Base-by-base conservation (phyloP, 2,329 filamentous ascomycete genomes). In the Fusarium mangiferae region DNA sequence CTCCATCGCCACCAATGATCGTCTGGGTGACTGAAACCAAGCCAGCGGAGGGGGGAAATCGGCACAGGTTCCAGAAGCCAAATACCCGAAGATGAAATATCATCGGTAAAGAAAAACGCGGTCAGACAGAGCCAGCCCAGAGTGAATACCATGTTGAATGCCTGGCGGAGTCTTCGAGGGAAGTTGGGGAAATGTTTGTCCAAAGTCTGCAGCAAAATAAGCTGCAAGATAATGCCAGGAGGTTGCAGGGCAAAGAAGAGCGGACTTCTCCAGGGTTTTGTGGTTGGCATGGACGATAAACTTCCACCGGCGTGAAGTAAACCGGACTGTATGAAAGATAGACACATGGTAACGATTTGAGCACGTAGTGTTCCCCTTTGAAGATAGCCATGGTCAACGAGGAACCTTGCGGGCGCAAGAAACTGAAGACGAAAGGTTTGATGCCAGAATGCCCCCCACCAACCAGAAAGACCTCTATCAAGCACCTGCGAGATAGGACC, bases 361-460 rank as follows among this genome's bases (percentile, higher is more conserved):
- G 80, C 74, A 7, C 66, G 11, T 13, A 58, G 15, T 36, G 81
- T 75, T 59, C 82, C 75, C 74, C 79, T 73, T 70, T 72, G 75
- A 66, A 90, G 55, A 74, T 85, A 80, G 24, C 86, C 82, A 45
- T 69, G 60, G 69, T 80, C 74, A 14, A 82, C 80, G 63, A 92
- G 76, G 77, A 84, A 89, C 5, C 81, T 81, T 1, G 87, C 84
- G 0, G 92, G 91, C 8, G 90, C 87, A 44, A 89, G 83, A 78
- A 96, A 95, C 6, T 89, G 90, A 62, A 90, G 88, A 2, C 95
- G 92, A 83, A 98, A 97, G 6, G 92, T 91, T 82, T 98, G 95
- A 81, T 98, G 96, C 96, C 96, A 98, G 87, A 91, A 96, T 28
- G 86, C 87, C 49, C 93, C 91, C 96, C 96, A 98, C 83, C 92